Percentiles rank a stretch among this genome's conserved stretches.
These are phyloP conservation scores for Chlorella variabilis DNA, from an alignment of 163 green algal genomes.

Conservation along the genomic window DNA sequence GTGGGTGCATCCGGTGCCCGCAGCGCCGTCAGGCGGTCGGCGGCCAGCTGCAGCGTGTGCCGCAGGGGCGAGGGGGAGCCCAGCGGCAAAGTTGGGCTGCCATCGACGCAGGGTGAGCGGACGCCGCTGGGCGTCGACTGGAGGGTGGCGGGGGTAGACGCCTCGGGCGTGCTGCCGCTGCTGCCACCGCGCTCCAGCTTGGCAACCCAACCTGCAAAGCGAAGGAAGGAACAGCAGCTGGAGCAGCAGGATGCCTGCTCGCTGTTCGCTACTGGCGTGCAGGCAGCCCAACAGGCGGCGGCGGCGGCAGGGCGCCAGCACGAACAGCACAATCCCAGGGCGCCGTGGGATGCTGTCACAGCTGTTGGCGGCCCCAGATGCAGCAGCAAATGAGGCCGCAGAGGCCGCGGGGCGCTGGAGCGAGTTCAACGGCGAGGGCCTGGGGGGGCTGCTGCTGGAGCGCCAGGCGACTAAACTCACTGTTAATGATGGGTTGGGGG, in stretches of 20 bases:
- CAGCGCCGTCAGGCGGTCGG: slow-evolving; percentile 4
- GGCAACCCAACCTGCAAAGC: not conserved
- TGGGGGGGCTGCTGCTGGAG: too few species aligned
- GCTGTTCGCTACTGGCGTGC: too few species aligned
- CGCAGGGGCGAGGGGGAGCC: slow-evolving; percentile 20
- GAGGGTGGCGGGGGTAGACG: slow-evolving; percentile 25
- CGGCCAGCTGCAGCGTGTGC: slow-evolving; percentile 32
- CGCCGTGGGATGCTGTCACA: not conserved
- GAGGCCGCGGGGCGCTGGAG: too few species aligned
- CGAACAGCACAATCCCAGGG: too few species aligned
- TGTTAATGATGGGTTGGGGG: too few species aligned
- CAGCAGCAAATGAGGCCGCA: too few species aligned
- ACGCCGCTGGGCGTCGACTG: slow-evolving; percentile 15
- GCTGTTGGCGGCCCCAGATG: too few species aligned
- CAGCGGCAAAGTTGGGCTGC: not conserved
- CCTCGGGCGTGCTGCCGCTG: slow-evolving; percentile 12
- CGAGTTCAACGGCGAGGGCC: too few species aligned
- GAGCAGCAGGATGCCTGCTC: not conserved
- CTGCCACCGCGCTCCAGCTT: slow-evolving; percentile 16
- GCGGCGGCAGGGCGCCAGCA: not conserved
- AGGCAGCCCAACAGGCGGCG: slow-evolving; percentile 5
- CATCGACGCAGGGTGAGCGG: slow-evolving; percentile 27
- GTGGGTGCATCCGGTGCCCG: not conserved
- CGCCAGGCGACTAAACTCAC: too few species aligned
- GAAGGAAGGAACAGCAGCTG: not conserved